A percentile compares a stretch with the other conserved stretches of the same genome.
Conservation (phyloP, 2,329 filamentous ascomycete species). For the Hypoxylon sp. region DNA sequence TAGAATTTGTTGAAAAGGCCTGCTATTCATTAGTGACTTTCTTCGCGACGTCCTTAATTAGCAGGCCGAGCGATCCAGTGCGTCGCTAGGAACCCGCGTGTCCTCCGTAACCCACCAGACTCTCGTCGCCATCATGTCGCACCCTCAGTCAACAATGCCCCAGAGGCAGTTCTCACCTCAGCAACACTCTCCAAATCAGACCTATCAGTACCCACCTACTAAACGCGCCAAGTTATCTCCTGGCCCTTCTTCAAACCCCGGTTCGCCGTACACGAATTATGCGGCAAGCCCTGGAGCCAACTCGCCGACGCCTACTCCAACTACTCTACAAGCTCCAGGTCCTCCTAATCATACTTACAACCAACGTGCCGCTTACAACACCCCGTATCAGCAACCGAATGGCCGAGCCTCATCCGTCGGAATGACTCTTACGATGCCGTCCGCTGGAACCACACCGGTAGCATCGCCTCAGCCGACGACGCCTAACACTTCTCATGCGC, state of each 20-base stretch:
- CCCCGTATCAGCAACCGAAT: constrained; percentile 45
- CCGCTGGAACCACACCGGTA: constrained; percentile 37
- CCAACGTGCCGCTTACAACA: constrained; percentile 53
- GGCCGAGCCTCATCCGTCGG: constrained; percentile 42
- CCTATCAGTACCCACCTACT: constrained; percentile 72
- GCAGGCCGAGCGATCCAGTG: not conserved
- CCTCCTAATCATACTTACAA: constrained; percentile 47
- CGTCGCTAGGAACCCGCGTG: constrained; percentile 5
- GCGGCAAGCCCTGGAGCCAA: constrained; percentile 59
- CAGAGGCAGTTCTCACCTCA: constrained; percentile 58
- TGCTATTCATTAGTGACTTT: not conserved
- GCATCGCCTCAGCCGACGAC: constrained; percentile 42
- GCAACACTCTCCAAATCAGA: constrained; percentile 66
- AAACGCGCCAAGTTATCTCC: constrained; percentile 81
- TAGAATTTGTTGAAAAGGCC: constrained; percentile 31
- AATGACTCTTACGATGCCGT: constrained; percentile 43
- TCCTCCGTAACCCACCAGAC: not conserved
- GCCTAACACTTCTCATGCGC: constrained; percentile 43
- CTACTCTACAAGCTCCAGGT: constrained; percentile 49
- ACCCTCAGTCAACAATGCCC: constrained; percentile 49
- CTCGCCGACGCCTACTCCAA: constrained; percentile 55
- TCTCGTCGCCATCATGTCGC: constrained; percentile 45
- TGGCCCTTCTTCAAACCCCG: constrained; percentile 75
- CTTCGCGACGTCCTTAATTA: not conserved
- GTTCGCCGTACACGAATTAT: constrained; percentile 70